These are phyloP conservation scores for Suillus ampliporus DNA, from an alignment of 768 basidiomycete genomes.

Conservation along the genomic window DNA sequence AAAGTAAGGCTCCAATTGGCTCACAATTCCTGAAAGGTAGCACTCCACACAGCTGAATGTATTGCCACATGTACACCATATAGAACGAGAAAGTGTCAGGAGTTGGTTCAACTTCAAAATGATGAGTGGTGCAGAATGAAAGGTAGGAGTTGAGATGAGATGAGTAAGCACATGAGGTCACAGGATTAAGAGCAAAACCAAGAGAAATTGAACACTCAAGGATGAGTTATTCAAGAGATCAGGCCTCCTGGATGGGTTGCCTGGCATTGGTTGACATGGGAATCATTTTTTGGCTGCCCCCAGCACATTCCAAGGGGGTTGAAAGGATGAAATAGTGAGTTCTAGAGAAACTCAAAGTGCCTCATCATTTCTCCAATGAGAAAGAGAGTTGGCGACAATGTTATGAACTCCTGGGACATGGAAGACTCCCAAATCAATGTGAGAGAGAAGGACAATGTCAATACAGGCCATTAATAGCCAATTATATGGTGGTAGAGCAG, in stretches of 20 bases:
- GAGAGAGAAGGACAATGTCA: slow-evolving; percentile 16
- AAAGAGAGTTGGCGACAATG: slow-evolving; percentile 12
- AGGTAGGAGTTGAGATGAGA: slow-evolving; percentile 46
- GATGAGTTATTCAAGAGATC: slow-evolving; percentile 40
- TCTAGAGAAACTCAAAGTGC: background rate
- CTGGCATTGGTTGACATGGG: slow-evolving; percentile 16
- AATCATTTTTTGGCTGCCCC: slow-evolving; percentile 27
- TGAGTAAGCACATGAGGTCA: slow-evolving; percentile 30
- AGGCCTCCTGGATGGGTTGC: slow-evolving; percentile 40
- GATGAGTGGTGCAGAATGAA: slow-evolving; percentile 37
- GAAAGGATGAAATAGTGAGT: background rate
- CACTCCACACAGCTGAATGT: slow-evolving; percentile 28
- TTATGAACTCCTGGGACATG: slow-evolving; percentile 35
- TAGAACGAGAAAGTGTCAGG: slow-evolving; percentile 22
- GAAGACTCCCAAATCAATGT: slow-evolving; percentile 28
- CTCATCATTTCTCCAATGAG: slow-evolving; percentile 38
- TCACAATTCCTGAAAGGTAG: slow-evolving; percentile 32
- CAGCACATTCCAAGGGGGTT: slow-evolving; percentile 26
- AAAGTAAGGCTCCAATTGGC: slow-evolving; percentile 18
- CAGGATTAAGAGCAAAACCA: slow-evolving; percentile 33
- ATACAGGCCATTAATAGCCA: slow-evolving; percentile 24
- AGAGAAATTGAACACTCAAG: slow-evolving; percentile 40
- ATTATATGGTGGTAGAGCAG: slow-evolving; percentile 29
- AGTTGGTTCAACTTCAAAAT: slow-evolving; percentile 42
- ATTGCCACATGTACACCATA: slow-evolving; percentile 14